Conservation (phyloP, 306 rosid species). For the Senna siamea region DNA sequence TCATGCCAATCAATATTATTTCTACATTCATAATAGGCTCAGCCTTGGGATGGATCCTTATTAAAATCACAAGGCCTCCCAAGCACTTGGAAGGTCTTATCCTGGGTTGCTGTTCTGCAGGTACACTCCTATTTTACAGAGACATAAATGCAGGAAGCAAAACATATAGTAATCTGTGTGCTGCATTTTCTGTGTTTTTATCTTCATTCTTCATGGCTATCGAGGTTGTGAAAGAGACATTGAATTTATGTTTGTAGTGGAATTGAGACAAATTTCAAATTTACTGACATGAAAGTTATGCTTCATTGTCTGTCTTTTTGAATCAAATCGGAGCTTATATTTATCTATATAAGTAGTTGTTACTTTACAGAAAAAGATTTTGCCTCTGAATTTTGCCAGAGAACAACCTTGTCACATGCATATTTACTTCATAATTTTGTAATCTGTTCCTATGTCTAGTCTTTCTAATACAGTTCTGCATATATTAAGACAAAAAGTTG, state of each 20-base stretch:
- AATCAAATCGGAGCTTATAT: background rate
- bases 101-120: constrained; percentile 62
- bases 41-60: constrained; percentile 56
- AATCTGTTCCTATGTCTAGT: background rate
- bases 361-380: background rate
- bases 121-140: constrained; percentile 34
- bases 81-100: constrained; percentile 52
- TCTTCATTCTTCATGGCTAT: constrained; percentile 4
- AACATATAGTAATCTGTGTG: background rate
- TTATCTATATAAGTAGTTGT: background rate
- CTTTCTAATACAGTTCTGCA: constrained; percentile 13
- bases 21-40: constrained; percentile 55
- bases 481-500: background rate
- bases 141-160: background rate
- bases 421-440: background rate
- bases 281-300: background rate
- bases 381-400: background rate
- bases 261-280: constrained; percentile 4
- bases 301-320: background rate
- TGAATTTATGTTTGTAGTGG: too few relatives aligned
- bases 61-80: constrained; percentile 57
- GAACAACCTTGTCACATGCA: constrained; percentile 8
- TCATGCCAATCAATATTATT: constrained; percentile 59
- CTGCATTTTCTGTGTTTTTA: constrained; percentile 1
- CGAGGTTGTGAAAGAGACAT: background rate